Evolutionary conservation across 257 asterid species (phyloP), one percentile per base, ranked within the genome.

Genomic region (Anisodus tanguticus): DNA sequence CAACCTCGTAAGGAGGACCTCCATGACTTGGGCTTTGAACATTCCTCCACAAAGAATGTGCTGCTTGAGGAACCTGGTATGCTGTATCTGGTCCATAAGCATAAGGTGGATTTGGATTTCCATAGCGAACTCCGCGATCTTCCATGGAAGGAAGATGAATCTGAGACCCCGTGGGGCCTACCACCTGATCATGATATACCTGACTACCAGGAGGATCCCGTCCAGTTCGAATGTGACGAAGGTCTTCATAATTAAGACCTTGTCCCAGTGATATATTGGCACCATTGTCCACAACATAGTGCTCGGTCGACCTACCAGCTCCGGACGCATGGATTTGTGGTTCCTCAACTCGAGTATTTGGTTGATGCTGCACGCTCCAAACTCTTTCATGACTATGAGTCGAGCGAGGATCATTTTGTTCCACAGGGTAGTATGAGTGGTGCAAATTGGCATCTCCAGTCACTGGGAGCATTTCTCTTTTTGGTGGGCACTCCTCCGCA

Each of bases 41-140:
- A 84, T 95, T 97, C 91, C 99, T 92, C 98, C 97, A 88, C 54
- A 89, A 43, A 76, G 95, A 55, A 66, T 91, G 95, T 58, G 93
- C 62, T 82, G 92, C 94, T 76, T 89, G 97, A 76, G 94, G 90
- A 82, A 87, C 90, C 91, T 92, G 97, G 88, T 88, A 90, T 37
- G 88, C 53, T 15, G 90, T 87, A 83, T 96, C 99, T 66, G 84
- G 69, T 85, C 94, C 98, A 83, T 92, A 90, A 8, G 90, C 82
- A 88, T 86, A 90, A 5, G 94, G 84, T 80, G 95, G 63, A 86
- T 31, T 31, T 31, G 35, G 35, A 31, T 89, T 94, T 43, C 89
- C 93, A 83, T 88, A 91, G 62, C 94, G 91, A 87, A 87, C 88
- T 64, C 90, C 92, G 64, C 92, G 91, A 60, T 95, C 98, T 62